Base-by-base conservation (phyloP, 305 asterid species). In the Petunia hybrid region DNA sequence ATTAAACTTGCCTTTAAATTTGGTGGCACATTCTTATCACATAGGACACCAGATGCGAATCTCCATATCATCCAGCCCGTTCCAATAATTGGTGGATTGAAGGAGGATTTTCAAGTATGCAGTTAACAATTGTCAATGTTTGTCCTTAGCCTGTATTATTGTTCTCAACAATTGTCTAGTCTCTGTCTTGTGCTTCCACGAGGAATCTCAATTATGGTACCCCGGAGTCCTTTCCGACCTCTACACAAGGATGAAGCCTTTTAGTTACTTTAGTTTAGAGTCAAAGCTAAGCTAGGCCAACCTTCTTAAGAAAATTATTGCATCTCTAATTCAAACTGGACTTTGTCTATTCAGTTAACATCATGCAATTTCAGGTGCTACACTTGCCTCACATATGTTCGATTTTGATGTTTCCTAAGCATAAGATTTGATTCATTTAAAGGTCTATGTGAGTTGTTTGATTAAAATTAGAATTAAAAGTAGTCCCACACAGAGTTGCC, bases 231-330 rank as follows among this genome's bases (percentile, higher is more conserved):
- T n/a, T 69, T 43, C 76, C 41, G 45, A 22, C 76, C 57, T 69
- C 2, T 43, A 4, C 43, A 51, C 43, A 16, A 48, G 6, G 6
- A 13, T 41, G 77, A 46, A 70, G 5, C 74, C 74, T 6, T 14
- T 66, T 39, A 45, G 77, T 46, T 60, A 8, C 1, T 70, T 60
- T 45, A 46, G 60, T 70, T 70, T 45, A 70, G 77, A 70, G 45
- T 45, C 40, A 31, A 14, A 63, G n/a, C n/a, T 69, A 69, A 59
- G 76, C 10, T 45, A 9, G 59, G 57, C 40, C 5, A 69, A 69
- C 16, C 57, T 8, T 69, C 40, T 31, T 45, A n/a, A 40, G n/a
- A 12, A 9, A 69, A 2, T 4, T 69, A 6, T 69, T 69, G 59
- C 57, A 22, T 69, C 59, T 69, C 16, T 45, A 69, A 55, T 46